These are phyloP conservation scores for Chlamydomonas incerta DNA, from an alignment of 139 green algal species.

Conservation along the genomic window DNA sequence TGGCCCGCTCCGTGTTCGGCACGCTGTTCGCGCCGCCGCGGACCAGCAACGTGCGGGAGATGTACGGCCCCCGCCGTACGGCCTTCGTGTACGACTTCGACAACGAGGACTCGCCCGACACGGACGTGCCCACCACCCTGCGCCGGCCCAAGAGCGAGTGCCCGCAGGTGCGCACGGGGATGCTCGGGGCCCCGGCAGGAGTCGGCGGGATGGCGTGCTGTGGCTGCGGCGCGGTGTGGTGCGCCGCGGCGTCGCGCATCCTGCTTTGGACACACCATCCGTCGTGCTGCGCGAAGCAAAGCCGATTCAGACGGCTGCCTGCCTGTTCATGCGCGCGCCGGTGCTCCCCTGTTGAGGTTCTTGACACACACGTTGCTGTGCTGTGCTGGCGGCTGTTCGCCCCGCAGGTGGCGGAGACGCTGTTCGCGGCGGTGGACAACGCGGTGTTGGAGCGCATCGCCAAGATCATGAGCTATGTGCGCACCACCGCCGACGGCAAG, in stretches of 20 bases:
- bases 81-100: conserved; percentile 93
- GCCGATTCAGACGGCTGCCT: too few species aligned
- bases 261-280: not conserved
- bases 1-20: conserved; percentile 66
- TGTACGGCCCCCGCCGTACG: conserved; percentile 62
- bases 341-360: too few species aligned
- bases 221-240: not conserved
- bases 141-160: conserved; percentile 91
- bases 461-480: conserved; percentile 93
- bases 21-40: conserved; percentile 70
- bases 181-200: too few species aligned
- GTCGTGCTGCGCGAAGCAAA: too few species aligned
- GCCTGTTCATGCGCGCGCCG: too few species aligned
- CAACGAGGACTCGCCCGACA: conserved; percentile 51
- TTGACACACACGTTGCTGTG: too few species aligned
- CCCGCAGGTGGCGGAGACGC: conserved; percentile 32
- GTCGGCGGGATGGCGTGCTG: not conserved
- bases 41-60: conserved; percentile 2
- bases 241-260: too few species aligned
- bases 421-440: conserved; percentile 66
- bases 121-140: conserved; percentile 89
- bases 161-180: conserved; percentile 72
- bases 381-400: too few species aligned
- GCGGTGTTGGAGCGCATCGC: conserved; percentile 83
- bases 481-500: conserved; percentile 72